phyloP scores from a whole-genome alignment of 2,329 filamentous ascomycete genomes.

The Talaromyces sp. region DNA sequence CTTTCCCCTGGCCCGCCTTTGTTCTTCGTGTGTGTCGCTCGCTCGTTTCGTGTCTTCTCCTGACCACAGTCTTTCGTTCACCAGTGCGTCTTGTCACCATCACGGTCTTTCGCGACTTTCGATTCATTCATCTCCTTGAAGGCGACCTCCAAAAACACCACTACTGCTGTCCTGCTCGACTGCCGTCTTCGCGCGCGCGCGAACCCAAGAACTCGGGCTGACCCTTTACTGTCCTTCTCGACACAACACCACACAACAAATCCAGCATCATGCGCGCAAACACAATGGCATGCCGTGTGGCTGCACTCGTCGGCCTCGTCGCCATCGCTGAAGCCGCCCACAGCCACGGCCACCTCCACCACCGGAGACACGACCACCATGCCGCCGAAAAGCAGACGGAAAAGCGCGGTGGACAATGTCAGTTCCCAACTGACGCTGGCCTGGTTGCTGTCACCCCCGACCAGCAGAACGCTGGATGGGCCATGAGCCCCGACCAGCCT shows the following conservation, averaged over 20 bases:
- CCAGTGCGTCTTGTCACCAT: slow-evolving; percentile 8
- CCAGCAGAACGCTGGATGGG: slow-evolving; percentile 66
- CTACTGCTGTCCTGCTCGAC: slow-evolving; percentile 5
- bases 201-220: not conserved
- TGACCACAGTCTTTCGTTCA: slow-evolving; percentile 23
- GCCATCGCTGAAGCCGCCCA: slow-evolving; percentile 30
- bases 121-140: slow-evolving; percentile 5
- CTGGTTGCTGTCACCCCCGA: slow-evolving; percentile 63
- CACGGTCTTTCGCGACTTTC: slow-evolving; percentile 1
- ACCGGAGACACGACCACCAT: slow-evolving; percentile 16
- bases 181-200: not conserved
- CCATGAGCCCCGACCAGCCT: slow-evolving; percentile 67
- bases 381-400: slow-evolving; percentile 13
- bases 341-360: slow-evolving; percentile 25
- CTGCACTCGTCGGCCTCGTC: slow-evolving; percentile 31
- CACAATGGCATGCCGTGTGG: slow-evolving; percentile 25
- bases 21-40: slow-evolving; percentile 8
- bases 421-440: slow-evolving; percentile 61
- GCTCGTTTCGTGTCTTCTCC: slow-evolving; percentile 12
- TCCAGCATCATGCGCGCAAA: slow-evolving; percentile 27
- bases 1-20: not conserved
- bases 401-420: slow-evolving; percentile 54
- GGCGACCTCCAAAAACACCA: not conserved
- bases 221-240: not conserved
- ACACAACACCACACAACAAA: not conserved